A percentile compares a stretch with the other conserved stretches of the same genome.
phyloP scores from a whole-genome alignment of 192 early-diverging fungal genomes.

The Geranomyces michiganensis region DNA sequence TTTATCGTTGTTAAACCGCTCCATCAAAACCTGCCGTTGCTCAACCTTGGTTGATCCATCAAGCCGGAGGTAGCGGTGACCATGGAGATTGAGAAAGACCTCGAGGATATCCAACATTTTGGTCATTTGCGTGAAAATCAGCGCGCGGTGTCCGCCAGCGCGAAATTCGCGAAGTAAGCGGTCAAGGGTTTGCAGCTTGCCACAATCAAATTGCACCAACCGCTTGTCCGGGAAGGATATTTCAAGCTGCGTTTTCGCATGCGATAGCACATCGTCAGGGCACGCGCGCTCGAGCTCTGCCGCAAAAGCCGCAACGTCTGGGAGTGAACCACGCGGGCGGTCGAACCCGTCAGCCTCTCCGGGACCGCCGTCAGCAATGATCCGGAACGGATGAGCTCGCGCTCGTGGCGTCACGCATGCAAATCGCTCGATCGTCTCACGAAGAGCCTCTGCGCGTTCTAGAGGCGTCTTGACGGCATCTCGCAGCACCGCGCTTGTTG shows the following conservation, averaged over 20 bases:
- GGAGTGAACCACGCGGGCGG: neutral
- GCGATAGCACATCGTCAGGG: conserved; percentile 57
- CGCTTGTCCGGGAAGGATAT: conserved; percentile 85
- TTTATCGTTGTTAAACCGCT: conserved; percentile 82
- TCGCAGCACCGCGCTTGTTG: conserved; percentile 1
- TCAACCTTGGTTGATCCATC: conserved; percentile 87
- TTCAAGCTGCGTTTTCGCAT: conserved; percentile 62
- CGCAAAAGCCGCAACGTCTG: conserved; percentile 1
- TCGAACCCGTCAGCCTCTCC: neutral
- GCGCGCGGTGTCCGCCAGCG: conserved; percentile 76
- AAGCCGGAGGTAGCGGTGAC: conserved; percentile 86
- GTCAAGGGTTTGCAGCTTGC: conserved; percentile 83
- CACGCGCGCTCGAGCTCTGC: neutral
- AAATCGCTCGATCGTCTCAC: conserved; percentile 57
- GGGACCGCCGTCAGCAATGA: neutral
- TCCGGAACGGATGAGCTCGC: conserved; percentile 9
- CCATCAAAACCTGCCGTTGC: conserved; percentile 83
- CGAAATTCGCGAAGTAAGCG: conserved; percentile 74
- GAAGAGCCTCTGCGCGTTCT: conserved; percentile 35
- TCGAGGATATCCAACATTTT: conserved; percentile 93
- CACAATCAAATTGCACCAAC: conserved; percentile 84
- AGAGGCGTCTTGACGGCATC: neutral
- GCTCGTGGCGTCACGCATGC: conserved; percentile 64
- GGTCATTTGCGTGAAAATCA: conserved; percentile 93
- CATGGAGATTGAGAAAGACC: conserved; percentile 81